These are phyloP conservation scores for Litsea cubeba DNA, from an alignment of 164 flowering plant species.

Conservation along the genomic window DNA sequence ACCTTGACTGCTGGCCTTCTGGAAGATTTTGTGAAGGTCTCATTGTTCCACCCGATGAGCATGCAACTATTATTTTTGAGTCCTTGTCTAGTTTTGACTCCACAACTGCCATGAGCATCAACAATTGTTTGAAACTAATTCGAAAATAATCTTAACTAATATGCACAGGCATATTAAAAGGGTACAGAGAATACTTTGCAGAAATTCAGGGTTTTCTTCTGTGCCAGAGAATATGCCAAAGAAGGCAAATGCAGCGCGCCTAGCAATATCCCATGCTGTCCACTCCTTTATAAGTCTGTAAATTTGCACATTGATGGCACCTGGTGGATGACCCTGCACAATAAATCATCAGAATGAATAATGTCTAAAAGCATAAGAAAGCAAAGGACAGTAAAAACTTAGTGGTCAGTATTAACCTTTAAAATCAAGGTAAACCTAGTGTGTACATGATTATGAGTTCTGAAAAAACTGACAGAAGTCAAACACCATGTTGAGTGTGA, in stretches of 20 bases:
- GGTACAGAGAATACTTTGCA: conserved; percentile 44
- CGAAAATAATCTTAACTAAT: not conserved
- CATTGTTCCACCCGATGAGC: conserved; percentile 90
- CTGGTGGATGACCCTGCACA: conserved; percentile 77
- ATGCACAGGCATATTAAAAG: not conserved
- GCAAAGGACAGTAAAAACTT: not conserved
- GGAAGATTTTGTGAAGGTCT: conserved; percentile 92
- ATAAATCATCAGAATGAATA: conserved; percentile 1
- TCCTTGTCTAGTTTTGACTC: conserved; percentile 64
- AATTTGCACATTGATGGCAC: conserved; percentile 85
- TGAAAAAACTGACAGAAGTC: too few species aligned
- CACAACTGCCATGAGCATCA: conserved; percentile 45
- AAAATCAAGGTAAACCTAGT: not conserved
- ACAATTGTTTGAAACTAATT: not conserved
- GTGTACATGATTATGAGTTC: not conserved
- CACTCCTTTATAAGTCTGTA: conserved; percentile 96
- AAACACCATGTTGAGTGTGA: too few species aligned
- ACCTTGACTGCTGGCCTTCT: conserved; percentile 98
- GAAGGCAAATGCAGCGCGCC: conserved; percentile 96
- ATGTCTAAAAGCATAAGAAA: not conserved
- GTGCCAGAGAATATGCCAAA: conserved; percentile 96
- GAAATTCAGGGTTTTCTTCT: conserved; percentile 94
- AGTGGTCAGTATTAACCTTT: not conserved
- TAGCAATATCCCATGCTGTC: conserved; percentile 99
- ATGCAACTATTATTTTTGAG: conserved; percentile 93